Percentiles rank a stretch among this genome's conserved stretches.
Conservation (phyloP, 371 early-diverging fungal genomes). For the Haplosporangium sp. region DNA sequence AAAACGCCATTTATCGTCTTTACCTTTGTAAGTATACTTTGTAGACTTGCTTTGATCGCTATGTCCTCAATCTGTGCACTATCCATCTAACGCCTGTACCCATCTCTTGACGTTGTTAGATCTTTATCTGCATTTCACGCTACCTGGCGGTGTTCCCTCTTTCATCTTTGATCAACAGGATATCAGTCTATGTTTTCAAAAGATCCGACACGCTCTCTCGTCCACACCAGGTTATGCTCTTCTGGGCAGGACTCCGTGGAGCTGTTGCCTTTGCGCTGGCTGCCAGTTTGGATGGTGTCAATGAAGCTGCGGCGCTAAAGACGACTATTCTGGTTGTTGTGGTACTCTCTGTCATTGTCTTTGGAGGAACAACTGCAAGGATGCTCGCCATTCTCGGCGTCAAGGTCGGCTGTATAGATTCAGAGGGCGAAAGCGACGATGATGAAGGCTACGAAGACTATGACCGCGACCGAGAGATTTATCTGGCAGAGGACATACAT, state of each 20-base stretch:
- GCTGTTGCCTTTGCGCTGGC: conserved; percentile 96
- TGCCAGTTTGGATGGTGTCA: conserved; percentile 79
- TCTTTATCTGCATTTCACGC: conserved; percentile 84
- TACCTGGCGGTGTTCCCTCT: conserved; percentile 88
- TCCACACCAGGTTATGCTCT: conserved; percentile 92
- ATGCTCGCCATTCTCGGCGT: conserved; percentile 83
- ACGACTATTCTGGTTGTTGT: conserved; percentile 93
- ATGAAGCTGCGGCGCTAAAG: conserved; percentile 74
- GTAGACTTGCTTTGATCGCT: conserved; percentile 49
- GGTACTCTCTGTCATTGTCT: conserved; percentile 86
- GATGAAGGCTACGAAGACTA: conserved; percentile 43
- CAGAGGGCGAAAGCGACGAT: conserved; percentile 66
- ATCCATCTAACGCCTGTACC: conserved; percentile 1
- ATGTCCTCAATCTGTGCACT: background rate
- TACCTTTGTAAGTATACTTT: conserved; percentile 64
- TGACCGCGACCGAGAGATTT: conserved; percentile 41
- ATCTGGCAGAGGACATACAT: conserved; percentile 39
- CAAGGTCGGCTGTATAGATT: conserved; percentile 73
- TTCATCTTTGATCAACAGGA: conserved; percentile 79
- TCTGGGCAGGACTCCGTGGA: conserved; percentile 95
- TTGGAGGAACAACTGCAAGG: conserved; percentile 90
- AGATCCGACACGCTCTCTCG: conserved; percentile 76
- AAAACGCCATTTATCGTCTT: conserved; percentile 79
- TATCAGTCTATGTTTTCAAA: conserved; percentile 64
- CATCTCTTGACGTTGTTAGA: conserved; percentile 30